A percentile compares a stretch with the other conserved stretches of the same genome.
Evolutionary conservation across 768 basidiomycete species (phyloP).

Genomic region (Trametopsis cervina): DNA sequence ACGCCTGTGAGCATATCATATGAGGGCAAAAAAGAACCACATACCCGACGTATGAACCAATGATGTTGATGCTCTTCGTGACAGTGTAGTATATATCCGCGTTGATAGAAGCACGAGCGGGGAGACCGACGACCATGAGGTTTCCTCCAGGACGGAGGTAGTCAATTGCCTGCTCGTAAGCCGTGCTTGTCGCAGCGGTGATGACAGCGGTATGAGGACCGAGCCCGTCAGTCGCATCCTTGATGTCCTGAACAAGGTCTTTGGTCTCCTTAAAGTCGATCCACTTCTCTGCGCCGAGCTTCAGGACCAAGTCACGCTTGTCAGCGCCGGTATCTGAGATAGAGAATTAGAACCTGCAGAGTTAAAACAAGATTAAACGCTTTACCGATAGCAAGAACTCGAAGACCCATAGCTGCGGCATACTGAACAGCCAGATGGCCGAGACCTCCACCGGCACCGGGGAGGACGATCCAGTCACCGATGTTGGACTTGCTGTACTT

Average conservation of each 20-base stretch:
- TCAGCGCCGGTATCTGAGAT: conserved; percentile 61
- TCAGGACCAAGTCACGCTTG: conserved; percentile 53
- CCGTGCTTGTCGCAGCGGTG: conserved; percentile 40
- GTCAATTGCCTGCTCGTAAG: conserved; percentile 54
- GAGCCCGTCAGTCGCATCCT: conserved; percentile 51
- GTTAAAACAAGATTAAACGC: background rate
- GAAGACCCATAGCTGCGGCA: conserved; percentile 67
- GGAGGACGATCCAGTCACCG: conserved; percentile 72
- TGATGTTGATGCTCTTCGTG: conserved; percentile 51
- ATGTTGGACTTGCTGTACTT: conserved; percentile 59
- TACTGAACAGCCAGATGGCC: conserved; percentile 85
- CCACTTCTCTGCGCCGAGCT: conserved; percentile 69
- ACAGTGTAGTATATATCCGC: conserved; percentile 71
- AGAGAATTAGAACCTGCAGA: background rate
- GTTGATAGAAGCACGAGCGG: conserved; percentile 43
- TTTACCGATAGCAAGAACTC: conserved; percentile 68
- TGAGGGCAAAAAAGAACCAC: conserved; percentile 3
- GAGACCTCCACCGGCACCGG: conserved; percentile 77
- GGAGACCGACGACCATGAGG: conserved; percentile 76
- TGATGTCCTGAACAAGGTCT: conserved; percentile 60
- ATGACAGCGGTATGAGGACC: conserved; percentile 72
- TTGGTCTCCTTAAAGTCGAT: conserved; percentile 70
- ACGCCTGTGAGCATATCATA: conserved; percentile 15
- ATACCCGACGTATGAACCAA: conserved; percentile 37
- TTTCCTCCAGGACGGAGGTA: conserved; percentile 71